A percentile compares a stretch with the other conserved stretches of the same genome.
Evolutionary conservation across 208 protist species (phyloP).

Genomic region (Vickermania ingenoplastis): DNA sequence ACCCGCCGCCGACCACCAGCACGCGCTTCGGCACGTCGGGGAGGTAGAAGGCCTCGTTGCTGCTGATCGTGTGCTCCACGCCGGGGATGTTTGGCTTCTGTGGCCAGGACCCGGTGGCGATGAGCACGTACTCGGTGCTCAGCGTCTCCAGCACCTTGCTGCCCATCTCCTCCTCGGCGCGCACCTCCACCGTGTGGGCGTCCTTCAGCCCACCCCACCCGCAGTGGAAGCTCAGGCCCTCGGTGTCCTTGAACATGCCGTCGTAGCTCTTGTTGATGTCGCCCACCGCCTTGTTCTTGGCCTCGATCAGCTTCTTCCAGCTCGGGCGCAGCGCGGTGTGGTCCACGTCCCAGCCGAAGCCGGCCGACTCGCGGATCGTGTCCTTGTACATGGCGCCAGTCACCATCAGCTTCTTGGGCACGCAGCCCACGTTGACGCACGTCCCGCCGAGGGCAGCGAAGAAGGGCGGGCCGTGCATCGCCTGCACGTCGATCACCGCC

Average conservation of each 20-base stretch:
- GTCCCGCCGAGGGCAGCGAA: constrained; percentile 75
- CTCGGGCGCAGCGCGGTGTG: constrained; percentile 31
- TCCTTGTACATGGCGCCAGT: constrained; percentile 81
- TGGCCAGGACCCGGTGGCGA: constrained; percentile 84
- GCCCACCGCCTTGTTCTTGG: constrained; percentile 77
- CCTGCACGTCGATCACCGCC: constrained; percentile 79
- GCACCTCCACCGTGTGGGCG: constrained; percentile 64
- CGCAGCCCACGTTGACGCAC: constrained; percentile 83
- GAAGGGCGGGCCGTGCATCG: constrained; percentile 63
- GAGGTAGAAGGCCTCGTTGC: constrained; percentile 89
- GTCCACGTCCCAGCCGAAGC: constrained; percentile 79
- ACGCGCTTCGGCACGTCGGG: constrained; percentile 56
- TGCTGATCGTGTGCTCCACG: constrained; percentile 84
- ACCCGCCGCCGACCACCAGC: constrained; percentile 84
- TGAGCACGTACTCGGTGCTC: constrained; percentile 67
- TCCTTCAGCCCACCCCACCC: constrained; percentile 72
- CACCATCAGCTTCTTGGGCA: constrained; percentile 86
- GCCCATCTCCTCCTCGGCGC: constrained; percentile 28
- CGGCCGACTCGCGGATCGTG: constrained; percentile 55
- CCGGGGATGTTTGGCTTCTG: constrained; percentile 67
- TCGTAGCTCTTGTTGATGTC: constrained; percentile 89
- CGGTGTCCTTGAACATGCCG: constrained; percentile 79
- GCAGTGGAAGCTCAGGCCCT: constrained; percentile 74
- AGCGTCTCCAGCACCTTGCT: constrained; percentile 51
- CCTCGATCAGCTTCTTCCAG: constrained; percentile 82